These are phyloP conservation scores for Starmerella apis DNA, from an alignment of 805 yeast species.

Conservation along the genomic window DNA sequence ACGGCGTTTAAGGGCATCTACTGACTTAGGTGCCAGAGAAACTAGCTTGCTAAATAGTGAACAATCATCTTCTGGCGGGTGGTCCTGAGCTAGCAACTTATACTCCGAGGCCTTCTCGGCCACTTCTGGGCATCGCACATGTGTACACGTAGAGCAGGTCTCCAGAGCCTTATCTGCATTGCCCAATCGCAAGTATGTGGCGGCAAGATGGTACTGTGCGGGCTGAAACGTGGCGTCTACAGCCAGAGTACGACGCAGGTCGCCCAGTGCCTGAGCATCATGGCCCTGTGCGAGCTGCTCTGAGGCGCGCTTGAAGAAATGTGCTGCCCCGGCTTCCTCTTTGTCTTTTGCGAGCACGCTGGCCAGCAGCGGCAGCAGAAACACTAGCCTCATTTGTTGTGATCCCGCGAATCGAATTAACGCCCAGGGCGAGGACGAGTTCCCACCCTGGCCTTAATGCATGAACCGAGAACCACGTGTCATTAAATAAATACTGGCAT, in stretches of 20 bases:
- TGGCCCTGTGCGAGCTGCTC: constrained; percentile 32
- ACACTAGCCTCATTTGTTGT: constrained; percentile 1
- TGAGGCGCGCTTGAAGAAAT: constrained; percentile 33
- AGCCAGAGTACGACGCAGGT: constrained; percentile 30
- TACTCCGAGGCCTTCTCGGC: constrained; percentile 16
- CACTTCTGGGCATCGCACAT: constrained; percentile 23
- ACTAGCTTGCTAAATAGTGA: constrained; percentile 17
- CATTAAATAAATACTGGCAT: no score
- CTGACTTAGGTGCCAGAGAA: constrained; percentile 26
- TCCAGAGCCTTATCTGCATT: constrained; percentile 23
- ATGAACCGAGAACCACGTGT: not conserved
- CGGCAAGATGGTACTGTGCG: constrained; percentile 32
- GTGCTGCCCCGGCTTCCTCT: constrained; percentile 20
- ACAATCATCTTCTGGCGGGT: constrained; percentile 1
- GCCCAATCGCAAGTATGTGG: constrained; percentile 30
- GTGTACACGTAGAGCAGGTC: constrained; percentile 18
- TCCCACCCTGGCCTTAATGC: constrained; percentile 8
- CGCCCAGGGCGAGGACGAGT: constrained; percentile 5
- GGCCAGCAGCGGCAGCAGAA: constrained; percentile 7
- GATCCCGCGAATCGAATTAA: not conserved
- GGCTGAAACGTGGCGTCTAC: constrained; percentile 31
- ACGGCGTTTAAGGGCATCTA: constrained; percentile 27
- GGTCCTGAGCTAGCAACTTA: constrained; percentile 6
- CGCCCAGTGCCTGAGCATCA: constrained; percentile 32
- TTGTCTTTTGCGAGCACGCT: constrained; percentile 3